These are phyloP conservation scores for Pythium plurisporium DNA, from an alignment of 352 stramenopile genomes.

Conservation along the genomic window DNA sequence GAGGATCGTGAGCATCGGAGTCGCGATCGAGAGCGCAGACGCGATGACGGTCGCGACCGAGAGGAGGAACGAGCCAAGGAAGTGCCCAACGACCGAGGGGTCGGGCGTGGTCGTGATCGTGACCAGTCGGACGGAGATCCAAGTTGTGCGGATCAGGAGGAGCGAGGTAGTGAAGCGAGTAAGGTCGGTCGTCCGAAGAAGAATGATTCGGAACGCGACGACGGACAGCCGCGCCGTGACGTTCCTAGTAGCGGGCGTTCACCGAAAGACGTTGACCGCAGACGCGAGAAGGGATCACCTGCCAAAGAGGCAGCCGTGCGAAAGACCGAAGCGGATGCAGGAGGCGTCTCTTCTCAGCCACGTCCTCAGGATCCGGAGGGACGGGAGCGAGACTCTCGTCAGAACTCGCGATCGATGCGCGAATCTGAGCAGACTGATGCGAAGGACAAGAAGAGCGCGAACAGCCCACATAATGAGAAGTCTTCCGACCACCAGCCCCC, in stretches of 20 bases:
- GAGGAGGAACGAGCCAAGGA: neutral
- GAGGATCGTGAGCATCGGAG: neutral
- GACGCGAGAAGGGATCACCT: neutral
- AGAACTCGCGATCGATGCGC: conserved; percentile 18
- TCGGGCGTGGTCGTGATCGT: neutral
- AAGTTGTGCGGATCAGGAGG: neutral
- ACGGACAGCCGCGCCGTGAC: neutral
- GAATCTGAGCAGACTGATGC: conserved; percentile 6
- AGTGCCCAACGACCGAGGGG: neutral
- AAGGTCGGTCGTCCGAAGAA: neutral
- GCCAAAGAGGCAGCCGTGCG: conserved; percentile 9
- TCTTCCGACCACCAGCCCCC: neutral
- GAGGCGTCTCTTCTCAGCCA: neutral
- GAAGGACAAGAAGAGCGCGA: conserved; percentile 16
- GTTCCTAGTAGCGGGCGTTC: neutral
- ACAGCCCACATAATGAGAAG: conserved; percentile 3
- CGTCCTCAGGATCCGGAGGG: neutral
- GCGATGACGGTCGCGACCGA: neutral
- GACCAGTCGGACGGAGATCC: neutral
- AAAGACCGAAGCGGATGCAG: conserved; percentile 4
- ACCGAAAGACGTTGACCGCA: neutral
- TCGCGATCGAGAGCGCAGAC: neutral
- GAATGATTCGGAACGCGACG: no score
- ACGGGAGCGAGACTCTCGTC: neutral
- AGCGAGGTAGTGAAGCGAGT: neutral